These are phyloP conservation scores for Naumovozyma dairenensis DNA, from an alignment of 805 yeast species.

Conservation along the genomic window DNA sequence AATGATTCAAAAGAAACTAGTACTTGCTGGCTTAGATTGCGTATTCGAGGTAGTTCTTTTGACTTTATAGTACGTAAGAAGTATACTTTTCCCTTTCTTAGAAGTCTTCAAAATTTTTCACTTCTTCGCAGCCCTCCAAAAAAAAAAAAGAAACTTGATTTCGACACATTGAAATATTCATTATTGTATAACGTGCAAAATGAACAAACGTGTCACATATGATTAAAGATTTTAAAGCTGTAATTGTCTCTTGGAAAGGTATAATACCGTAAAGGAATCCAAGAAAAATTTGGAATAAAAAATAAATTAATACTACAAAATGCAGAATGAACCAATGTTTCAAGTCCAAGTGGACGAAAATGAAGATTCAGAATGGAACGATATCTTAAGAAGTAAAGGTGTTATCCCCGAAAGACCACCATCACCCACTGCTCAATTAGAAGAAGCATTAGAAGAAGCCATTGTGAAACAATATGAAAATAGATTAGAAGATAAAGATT, in stretches of 20 bases:
- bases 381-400: conserved; percentile 80
- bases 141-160: no score
- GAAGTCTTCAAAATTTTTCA: background rate
- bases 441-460: conserved; percentile 81
- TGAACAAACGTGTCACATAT: no score
- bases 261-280: no score
- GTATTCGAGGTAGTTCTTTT: no score
- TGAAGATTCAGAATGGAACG: conserved; percentile 99
- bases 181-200: no score
- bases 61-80: background rate
- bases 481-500: conserved; percentile 62
- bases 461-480: conserved; percentile 70
- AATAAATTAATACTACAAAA: no score
- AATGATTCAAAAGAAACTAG: no score
- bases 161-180: no score
- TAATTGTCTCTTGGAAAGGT: no score
- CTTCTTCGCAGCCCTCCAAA: background rate
- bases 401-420: conserved; percentile 87
- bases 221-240: no score
- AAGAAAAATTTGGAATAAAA: no score
- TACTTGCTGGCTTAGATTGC: no score
- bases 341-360: conserved; percentile 86
- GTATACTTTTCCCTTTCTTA: background rate
- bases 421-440: conserved; percentile 78
- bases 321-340: conserved; percentile 44